These are phyloP conservation scores for Ophiostoma tasmaniense DNA, from an alignment of 2,329 filamentous ascomycete species.

Conservation along the genomic window DNA sequence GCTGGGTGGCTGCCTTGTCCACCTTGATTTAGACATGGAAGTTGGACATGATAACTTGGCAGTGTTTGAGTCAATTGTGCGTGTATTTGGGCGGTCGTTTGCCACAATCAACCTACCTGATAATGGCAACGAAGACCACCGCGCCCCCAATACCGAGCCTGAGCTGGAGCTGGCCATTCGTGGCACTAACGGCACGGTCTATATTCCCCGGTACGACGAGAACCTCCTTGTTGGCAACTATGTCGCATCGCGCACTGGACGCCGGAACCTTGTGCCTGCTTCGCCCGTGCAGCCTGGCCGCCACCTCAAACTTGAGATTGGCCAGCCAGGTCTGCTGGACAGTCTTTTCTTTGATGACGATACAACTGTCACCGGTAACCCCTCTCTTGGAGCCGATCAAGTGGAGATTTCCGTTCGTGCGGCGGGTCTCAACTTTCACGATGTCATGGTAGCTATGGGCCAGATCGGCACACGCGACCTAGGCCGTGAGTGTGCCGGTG, in stretches of 20 bases:
- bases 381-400: conserved; percentile 14
- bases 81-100: conserved; percentile 15
- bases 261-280: conserved; percentile 11
- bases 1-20: conserved; percentile 18
- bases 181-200: conserved; percentile 12
- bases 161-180: conserved; percentile 19
- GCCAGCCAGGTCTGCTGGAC: conserved; percentile 24
- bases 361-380: background rate
- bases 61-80: background rate
- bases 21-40: conserved; percentile 25
- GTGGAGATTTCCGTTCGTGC: conserved; percentile 28
- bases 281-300: conserved; percentile 18
- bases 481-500: conserved; percentile 27
- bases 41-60: conserved; percentile 18
- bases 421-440: conserved; percentile 30
- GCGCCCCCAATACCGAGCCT: background rate
- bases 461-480: conserved; percentile 20
- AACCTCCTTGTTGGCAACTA: conserved; percentile 7
- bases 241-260: conserved; percentile 17
- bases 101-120: background rate
- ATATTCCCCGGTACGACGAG: conserved; percentile 20
- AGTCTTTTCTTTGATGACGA: conserved; percentile 24
- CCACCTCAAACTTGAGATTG: conserved; percentile 18
- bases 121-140: background rate
- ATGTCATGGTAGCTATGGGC: conserved; percentile 29